Evolutionary conservation across 2,329 filamentous ascomycete species (phyloP).

Genomic region (Trichoderma semiorbis): DNA sequence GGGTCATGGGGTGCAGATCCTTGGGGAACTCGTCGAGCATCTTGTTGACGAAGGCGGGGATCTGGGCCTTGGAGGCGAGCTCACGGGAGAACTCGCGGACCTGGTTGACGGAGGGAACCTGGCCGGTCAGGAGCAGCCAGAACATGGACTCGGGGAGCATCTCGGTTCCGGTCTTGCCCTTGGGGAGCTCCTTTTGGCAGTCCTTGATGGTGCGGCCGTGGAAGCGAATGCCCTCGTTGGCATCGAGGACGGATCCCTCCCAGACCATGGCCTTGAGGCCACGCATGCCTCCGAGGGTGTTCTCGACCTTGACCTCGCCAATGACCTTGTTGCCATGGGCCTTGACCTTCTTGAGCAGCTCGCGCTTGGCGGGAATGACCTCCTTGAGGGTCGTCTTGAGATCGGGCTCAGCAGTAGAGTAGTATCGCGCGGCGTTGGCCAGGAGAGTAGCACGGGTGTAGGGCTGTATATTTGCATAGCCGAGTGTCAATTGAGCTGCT

Average conservation of each 20-base stretch:
- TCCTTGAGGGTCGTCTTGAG: constrained; percentile 83
- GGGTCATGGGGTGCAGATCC: constrained; percentile 96
- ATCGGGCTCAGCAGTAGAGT: constrained; percentile 78
- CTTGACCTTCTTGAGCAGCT: constrained; percentile 92
- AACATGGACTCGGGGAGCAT: constrained; percentile 99
- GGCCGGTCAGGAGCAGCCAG: constrained; percentile 92
- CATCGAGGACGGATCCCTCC: constrained; percentile 96
- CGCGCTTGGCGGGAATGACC: constrained; percentile 86
- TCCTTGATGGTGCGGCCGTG: constrained; percentile 98
- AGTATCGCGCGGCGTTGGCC: constrained; percentile 48
- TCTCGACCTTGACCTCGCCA: constrained; percentile 90
- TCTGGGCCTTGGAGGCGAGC: constrained; percentile 77
- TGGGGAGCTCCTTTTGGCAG: constrained; percentile 89
- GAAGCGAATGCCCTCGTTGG: constrained; percentile 96
- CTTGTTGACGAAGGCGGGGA: constrained; percentile 79
- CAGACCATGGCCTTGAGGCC: constrained; percentile 97
- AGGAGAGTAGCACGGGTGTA: constrained; percentile 30
- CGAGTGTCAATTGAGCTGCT: neutral
- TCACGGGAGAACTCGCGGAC: constrained; percentile 79
- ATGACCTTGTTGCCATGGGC: constrained; percentile 76
- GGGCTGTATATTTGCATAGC: constrained; percentile 23
- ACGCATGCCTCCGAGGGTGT: constrained; percentile 93
- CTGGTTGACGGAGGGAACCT: constrained; percentile 80
- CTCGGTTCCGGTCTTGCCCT: constrained; percentile 86
- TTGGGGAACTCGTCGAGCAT: constrained; percentile 87